Conservation (phyloP, 1,284 basidiomycete genomes). For the Sphaerobolus stellatus region DNA sequence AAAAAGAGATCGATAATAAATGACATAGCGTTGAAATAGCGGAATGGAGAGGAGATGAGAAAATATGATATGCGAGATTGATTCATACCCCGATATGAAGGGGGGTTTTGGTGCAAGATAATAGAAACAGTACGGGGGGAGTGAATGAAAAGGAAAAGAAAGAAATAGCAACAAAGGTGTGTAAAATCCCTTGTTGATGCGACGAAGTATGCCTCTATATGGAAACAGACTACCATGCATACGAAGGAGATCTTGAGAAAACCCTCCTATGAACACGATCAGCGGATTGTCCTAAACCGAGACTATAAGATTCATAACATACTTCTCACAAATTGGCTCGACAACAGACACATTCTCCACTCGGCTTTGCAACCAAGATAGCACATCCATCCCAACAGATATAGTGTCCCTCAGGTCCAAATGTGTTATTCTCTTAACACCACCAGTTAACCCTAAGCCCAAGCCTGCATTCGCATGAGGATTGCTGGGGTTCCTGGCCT, state of each 20-base stretch:
- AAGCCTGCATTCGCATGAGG: slow-evolving; percentile 33
- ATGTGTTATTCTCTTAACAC: slow-evolving; percentile 47
- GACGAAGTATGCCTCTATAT: background rate
- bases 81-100: background rate
- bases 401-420: slow-evolving; percentile 66
- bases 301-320: slow-evolving; percentile 13
- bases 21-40: too few species aligned
- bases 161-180: too few species aligned
- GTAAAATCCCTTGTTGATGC: background rate
- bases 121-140: background rate
- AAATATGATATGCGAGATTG: too few species aligned
- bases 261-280: background rate
- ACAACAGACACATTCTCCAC: slow-evolving; percentile 59
- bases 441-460: too few species aligned
- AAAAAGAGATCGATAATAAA: too few species aligned
- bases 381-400: slow-evolving; percentile 59
- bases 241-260: slow-evolving; percentile 9
- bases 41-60: too few species aligned
- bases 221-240: slow-evolving; percentile 2
- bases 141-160: too few species aligned
- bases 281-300: background rate
- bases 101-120: background rate
- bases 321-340: slow-evolving; percentile 46
- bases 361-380: slow-evolving; percentile 59
- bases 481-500: slow-evolving; percentile 60